Base-by-base conservation (phyloP, 108 stramenopile species). In the Skeletonema marinoi region DNA sequence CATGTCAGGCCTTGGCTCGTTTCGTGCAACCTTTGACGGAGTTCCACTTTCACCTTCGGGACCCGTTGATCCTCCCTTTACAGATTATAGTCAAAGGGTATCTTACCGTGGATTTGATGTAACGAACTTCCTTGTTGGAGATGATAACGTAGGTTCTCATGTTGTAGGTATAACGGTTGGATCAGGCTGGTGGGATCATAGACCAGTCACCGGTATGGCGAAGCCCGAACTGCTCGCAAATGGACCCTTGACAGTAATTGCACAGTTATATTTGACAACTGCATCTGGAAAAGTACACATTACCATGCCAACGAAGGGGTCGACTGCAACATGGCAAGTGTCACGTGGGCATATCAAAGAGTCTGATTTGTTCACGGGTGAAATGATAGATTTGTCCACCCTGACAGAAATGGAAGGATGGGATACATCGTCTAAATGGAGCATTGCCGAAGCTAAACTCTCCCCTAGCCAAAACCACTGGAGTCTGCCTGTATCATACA, bases 91-190 rank as follows among this genome's bases (percentile, higher is more conserved):
- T 36, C 73, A 80, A 76, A 35, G 36, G 46, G 83, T 30, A 77
- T 82, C 12, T 54, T 84, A 84, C 59, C 70, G 83, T n/a, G 83
- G 83, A 6, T 84, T 80, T 60, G 83, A 83, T 65, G 60, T 83
- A 2, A 83, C 82, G 3, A 58, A 66, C 11, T 79, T 79, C n/a
- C 16, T 69, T 13, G 0, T 7, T 33, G 16, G 46, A 60, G 38
- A 19, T 5, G 6, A 7, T 19, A 21, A 32, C 6, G 14, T 4
- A 9, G 56, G 29, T 25, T 58, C 32, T 32, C 56, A 73, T 59
- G 66, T 68, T 2, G 12, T 83, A 58, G 77, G 77, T 16, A 41
- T 83, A 41, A 78, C 77, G 10, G 60, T 78, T 50, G 82, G 82
- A 3, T 68, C 65, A 48, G 82, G 82, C 2, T 83, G 82, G 82